These are phyloP conservation scores for Aschersonia sp. DNA, from an alignment of 2,329 filamentous ascomycete species.

Conservation along the genomic window DNA sequence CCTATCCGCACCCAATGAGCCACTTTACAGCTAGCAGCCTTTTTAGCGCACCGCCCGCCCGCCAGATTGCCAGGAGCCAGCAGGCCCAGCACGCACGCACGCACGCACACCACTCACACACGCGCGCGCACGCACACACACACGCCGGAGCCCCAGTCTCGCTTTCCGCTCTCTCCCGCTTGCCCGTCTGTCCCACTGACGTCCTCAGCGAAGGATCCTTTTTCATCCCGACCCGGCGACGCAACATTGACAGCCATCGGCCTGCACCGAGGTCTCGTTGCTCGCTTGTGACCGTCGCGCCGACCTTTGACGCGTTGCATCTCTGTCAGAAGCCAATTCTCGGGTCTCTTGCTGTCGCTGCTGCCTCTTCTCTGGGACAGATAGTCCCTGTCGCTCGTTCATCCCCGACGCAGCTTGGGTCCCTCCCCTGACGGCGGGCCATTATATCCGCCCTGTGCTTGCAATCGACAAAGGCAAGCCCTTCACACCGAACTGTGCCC, in stretches of 20 bases:
- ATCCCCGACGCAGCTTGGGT: not conserved
- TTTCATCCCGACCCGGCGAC: constrained; percentile 1
- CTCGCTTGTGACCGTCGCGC: not conserved
- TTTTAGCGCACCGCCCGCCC: too few species aligned
- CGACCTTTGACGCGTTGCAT: constrained; percentile 1
- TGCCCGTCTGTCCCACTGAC: not conserved
- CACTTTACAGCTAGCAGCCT: too few species aligned
- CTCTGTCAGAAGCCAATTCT: not conserved
- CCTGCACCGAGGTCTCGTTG: constrained; percentile 1
- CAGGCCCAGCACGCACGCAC: too few species aligned
- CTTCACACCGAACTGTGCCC: not conserved
- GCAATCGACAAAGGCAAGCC: not conserved
- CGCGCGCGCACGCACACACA: too few species aligned
- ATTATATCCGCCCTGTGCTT: not conserved
- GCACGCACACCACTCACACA: too few species aligned
- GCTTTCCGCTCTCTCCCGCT: not conserved
- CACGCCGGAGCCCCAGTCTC: too few species aligned
- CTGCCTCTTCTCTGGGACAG: not conserved
- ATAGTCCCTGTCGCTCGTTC: constrained; percentile 2
- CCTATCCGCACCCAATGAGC: too few species aligned
- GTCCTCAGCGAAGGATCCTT: not conserved
- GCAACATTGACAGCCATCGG: constrained; percentile 1
- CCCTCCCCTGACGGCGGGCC: not conserved
- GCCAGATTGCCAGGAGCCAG: too few species aligned
- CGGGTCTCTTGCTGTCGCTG: not conserved